These are phyloP conservation scores for Misopates orontium DNA, from an alignment of 257 asterid genomes.

Conservation along the genomic window DNA sequence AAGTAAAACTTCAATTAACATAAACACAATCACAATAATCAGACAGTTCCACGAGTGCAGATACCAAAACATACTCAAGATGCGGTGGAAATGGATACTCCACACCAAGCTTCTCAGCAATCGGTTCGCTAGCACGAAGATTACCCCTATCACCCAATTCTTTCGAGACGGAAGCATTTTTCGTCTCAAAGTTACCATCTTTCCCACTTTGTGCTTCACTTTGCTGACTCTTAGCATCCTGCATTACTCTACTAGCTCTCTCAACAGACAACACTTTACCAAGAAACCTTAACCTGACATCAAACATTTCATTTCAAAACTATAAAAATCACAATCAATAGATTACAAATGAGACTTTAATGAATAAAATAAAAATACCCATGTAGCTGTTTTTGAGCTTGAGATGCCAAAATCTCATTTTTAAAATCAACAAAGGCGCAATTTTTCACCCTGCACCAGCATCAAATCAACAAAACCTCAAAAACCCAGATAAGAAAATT, in stretches of 20 bases:
- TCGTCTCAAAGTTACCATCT: constrained; percentile 25
- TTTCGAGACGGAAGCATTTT: constrained; percentile 34
- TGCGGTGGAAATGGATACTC: constrained; percentile 92
- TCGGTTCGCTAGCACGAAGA: constrained; percentile 47
- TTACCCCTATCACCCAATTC: constrained; percentile 32
- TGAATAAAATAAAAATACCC: constrained; percentile 45
- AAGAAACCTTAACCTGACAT: constrained; percentile 70
- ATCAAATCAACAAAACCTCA: not conserved
- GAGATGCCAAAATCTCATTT: constrained; percentile 62
- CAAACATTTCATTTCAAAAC: constrained; percentile 4
- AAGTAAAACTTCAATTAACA: constrained; percentile 12
- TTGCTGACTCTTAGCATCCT: constrained; percentile 36
- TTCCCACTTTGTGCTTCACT: constrained; percentile 37
- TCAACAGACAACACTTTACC: constrained; percentile 77
- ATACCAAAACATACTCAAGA: constrained; percentile 68
- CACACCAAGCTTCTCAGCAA: constrained; percentile 83
- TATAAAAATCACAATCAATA: not conserved
- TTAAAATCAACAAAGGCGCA: constrained; percentile 83
- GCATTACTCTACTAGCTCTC: constrained; percentile 53
- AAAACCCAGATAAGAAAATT: not conserved
- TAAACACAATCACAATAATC: constrained; percentile 13
- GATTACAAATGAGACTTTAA: not conserved
- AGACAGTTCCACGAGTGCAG: constrained; percentile 13
- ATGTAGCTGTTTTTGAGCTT: constrained; percentile 77
- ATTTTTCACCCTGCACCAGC: constrained; percentile 55